Evolutionary conservation across 495 filamentous ascomycete genomes (phyloP).

Genomic region (Aspergillus wentii): DNA sequence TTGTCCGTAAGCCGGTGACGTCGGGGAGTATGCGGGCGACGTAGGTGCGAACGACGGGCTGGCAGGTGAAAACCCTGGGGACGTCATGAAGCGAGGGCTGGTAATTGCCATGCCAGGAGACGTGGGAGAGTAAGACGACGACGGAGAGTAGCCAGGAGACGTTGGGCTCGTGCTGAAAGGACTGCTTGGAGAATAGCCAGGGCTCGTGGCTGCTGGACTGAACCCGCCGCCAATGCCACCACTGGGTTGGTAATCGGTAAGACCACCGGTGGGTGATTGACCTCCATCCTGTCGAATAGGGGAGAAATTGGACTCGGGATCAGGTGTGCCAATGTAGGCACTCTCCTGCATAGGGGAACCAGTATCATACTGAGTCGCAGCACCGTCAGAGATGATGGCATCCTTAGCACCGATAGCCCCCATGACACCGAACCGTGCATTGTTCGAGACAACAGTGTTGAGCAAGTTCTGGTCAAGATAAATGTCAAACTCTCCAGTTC

Average conservation of each 20-base stretch:
- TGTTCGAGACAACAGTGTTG: conserved; percentile 88
- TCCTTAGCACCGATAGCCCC: conserved; percentile 70
- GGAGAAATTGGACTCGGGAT: conserved; percentile 80
- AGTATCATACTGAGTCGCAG: conserved; percentile 90
- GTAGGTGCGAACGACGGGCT: conserved; percentile 70
- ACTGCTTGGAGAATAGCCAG: conserved; percentile 65
- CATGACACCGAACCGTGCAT: conserved; percentile 74
- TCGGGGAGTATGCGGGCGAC: conserved; percentile 80
- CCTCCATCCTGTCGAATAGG: conserved; percentile 75
- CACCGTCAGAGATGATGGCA: conserved; percentile 65
- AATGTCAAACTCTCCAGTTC: conserved; percentile 91
- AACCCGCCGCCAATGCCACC: conserved; percentile 54
- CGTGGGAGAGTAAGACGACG: conserved; percentile 61
- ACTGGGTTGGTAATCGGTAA: conserved; percentile 55
- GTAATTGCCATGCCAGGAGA: conserved; percentile 58
- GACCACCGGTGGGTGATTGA: conserved; percentile 72
- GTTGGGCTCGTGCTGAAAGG: conserved; percentile 77
- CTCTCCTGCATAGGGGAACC: conserved; percentile 82
- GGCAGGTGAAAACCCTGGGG: conserved; percentile 55
- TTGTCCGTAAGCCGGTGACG: conserved; percentile 64
- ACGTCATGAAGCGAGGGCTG: conserved; percentile 49
- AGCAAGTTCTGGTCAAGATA: conserved; percentile 91
- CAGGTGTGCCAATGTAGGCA: conserved; percentile 68
- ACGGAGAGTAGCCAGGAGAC: conserved; percentile 71
- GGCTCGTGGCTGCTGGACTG: conserved; percentile 66